phyloP scores from a whole-genome alignment of 2,329 filamentous ascomycete species.

The Didymella sp. region DNA sequence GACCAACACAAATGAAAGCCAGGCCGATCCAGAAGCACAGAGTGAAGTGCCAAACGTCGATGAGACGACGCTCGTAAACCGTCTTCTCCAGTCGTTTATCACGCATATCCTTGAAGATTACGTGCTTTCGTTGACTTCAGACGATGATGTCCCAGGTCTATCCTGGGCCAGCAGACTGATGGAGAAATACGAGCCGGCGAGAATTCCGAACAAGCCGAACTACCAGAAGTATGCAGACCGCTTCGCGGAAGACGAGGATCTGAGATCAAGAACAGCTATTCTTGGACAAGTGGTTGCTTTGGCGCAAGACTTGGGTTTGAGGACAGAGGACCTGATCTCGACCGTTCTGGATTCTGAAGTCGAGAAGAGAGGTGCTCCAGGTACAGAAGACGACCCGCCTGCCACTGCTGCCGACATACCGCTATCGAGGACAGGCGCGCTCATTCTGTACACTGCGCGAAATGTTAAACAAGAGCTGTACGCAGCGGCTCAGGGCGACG shows the following conservation, averaged over 20 bases:
- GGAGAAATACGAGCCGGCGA: slow-evolving; percentile 71
- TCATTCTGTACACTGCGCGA: slow-evolving; percentile 62
- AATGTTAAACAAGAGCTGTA: slow-evolving; percentile 59
- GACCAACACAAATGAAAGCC: slow-evolving; percentile 45
- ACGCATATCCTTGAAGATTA: slow-evolving; percentile 79
- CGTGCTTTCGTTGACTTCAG: slow-evolving; percentile 60
- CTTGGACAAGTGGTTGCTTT: slow-evolving; percentile 76
- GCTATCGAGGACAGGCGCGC: slow-evolving; percentile 62
- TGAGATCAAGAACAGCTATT: slow-evolving; percentile 68
- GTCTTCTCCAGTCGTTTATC: slow-evolving; percentile 76
- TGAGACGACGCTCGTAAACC: slow-evolving; percentile 68
- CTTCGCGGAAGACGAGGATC: slow-evolving; percentile 68
- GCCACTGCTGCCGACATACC: slow-evolving; percentile 61
- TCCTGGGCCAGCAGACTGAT: slow-evolving; percentile 65
- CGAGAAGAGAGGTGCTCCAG: slow-evolving; percentile 52
- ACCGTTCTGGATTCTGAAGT: slow-evolving; percentile 52
- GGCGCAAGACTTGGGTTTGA: slow-evolving; percentile 63
- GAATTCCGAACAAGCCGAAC: slow-evolving; percentile 62
- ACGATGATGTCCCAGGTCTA: slow-evolving; percentile 57
- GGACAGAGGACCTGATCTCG: slow-evolving; percentile 56
- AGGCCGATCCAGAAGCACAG: slow-evolving; percentile 65
- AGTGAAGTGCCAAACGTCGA: slow-evolving; percentile 54
- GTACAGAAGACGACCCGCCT: slow-evolving; percentile 64
- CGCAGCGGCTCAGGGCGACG: slow-evolving; percentile 46
- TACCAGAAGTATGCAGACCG: slow-evolving; percentile 67